Evolutionary conservation across 176 grass and related monocot genomes (phyloP), one percentile per base, ranked within the genome.

Genomic region (Ensete glaucum): DNA sequence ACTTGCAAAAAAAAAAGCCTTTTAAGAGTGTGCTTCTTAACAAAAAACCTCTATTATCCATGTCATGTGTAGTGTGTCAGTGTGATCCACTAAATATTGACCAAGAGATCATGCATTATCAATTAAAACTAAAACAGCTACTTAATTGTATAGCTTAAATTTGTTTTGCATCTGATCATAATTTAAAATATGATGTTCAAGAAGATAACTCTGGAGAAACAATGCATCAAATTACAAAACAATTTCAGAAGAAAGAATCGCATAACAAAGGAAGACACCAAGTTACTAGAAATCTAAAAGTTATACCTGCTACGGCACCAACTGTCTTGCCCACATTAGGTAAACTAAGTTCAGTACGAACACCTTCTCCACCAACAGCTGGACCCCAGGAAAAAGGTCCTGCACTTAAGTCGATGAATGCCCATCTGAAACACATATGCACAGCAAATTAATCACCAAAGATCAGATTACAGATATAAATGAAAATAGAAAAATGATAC

Each of bases 371-470:
- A 50, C 94, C 94, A 64, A 98, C 94, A 82, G 94, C 78, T 62
- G 94, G 94, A 53, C 94, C 94, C 94, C 94, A 98, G 4, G 94
- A 29, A 85, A 98, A 98, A 63, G 94, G 94, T 15, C 94, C 94
- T 71, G 94, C 88, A 84, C 79, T 93, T 81, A 98, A 76, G 93
- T 98, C 94, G 84, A 98, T 73, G 85, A 98, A 98, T 83, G 90
- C 88, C 87, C 91, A 91, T 82, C 92, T 96, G 74, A 59, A 82
- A 90, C 2, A 71, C 12, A 56, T 57, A 64, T 56, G 22, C 54
- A 13, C 48, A 29, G 17, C 23, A 62, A 16, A 34, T 67, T 27
- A 75, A 72, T n/a, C 27, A 24, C 19, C 10, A 22, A 25, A 8
- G 53, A 63, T 26, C 14, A 72, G 52, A 83, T 59, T 50, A 53